phyloP scores from a whole-genome alignment of 2,329 filamentous ascomycete species.

The Thermoascus crustaceus region DNA sequence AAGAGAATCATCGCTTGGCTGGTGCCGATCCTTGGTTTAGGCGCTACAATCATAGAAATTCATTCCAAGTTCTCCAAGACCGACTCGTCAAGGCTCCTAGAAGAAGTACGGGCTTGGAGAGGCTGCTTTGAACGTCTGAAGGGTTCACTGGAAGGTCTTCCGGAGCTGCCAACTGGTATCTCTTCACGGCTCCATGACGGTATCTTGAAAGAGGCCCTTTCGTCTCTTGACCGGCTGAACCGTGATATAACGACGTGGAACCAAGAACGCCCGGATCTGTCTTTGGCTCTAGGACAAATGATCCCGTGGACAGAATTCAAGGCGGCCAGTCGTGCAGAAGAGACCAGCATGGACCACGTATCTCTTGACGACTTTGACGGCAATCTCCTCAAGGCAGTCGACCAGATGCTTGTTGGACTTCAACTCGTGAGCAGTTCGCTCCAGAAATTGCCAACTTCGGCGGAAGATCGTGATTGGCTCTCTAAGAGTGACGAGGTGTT shows the following conservation, averaged over 20 bases:
- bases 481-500: slow-evolving; percentile 48
- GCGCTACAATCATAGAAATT: slow-evolving; percentile 52
- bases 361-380: slow-evolving; percentile 45
- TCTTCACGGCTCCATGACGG: slow-evolving; percentile 22
- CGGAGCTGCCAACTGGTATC: slow-evolving; percentile 46
- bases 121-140: slow-evolving; percentile 41
- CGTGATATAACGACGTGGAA: slow-evolving; percentile 38
- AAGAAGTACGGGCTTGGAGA: slow-evolving; percentile 45
- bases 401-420: slow-evolving; percentile 69
- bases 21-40: slow-evolving; percentile 58
- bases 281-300: slow-evolving; percentile 60
- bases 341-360: slow-evolving; percentile 12
- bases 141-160: slow-evolving; percentile 35
- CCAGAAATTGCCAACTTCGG: slow-evolving; percentile 47
- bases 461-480: slow-evolving; percentile 58
- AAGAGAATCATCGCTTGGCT: slow-evolving; percentile 49
- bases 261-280: slow-evolving; percentile 49
- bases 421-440: slow-evolving; percentile 59
- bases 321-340: slow-evolving; percentile 7
- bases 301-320: slow-evolving; percentile 51
- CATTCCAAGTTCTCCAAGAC: slow-evolving; percentile 57
- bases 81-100: slow-evolving; percentile 39
- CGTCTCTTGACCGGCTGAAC: slow-evolving; percentile 23
- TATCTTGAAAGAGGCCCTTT: slow-evolving; percentile 19
- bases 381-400: slow-evolving; percentile 56